Percentiles rank a stretch among this genome's conserved stretches.
These are phyloP conservation scores for Calonectria ilicicola DNA, from an alignment of 2,329 filamentous ascomycete genomes.

Conservation along the genomic window DNA sequence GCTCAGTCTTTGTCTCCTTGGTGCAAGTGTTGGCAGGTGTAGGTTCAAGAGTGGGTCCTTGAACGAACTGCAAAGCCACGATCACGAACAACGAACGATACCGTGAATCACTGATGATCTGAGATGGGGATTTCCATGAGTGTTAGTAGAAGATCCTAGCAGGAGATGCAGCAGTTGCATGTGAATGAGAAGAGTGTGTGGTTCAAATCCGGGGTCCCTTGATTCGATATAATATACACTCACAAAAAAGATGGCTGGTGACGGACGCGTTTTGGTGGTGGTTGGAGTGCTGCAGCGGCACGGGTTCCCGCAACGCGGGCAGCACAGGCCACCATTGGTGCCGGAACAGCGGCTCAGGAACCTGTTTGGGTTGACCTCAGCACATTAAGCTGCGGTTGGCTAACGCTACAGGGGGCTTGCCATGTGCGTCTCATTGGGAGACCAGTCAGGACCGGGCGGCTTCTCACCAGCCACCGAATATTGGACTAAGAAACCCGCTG, in stretches of 20 bases:
- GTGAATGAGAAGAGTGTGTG: conserved; percentile 21
- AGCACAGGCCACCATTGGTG: conserved; percentile 22
- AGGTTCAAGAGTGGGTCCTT: background rate
- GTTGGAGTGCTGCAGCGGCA: conserved; percentile 37
- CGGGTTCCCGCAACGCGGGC: conserved; percentile 24
- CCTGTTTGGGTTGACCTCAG: conserved; percentile 20
- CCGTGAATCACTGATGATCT: background rate
- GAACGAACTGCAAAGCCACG: background rate
- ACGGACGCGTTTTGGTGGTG: conserved; percentile 37
- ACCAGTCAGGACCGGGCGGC: background rate
- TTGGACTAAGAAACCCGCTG: background rate
- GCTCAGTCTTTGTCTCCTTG: background rate
- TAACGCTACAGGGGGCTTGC: background rate
- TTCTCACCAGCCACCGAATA: conserved; percentile 27
- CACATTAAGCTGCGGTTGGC: background rate
- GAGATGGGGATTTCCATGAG: background rate
- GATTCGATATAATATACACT: conserved; percentile 37
- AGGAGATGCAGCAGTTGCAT: conserved; percentile 22
- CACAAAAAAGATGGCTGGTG: conserved; percentile 45
- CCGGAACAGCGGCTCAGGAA: conserved; percentile 19
- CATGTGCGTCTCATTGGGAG: conserved; percentile 10
- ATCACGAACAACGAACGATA: background rate
- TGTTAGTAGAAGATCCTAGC: background rate
- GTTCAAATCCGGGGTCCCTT: conserved; percentile 21
- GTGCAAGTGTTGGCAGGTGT: conserved; percentile 6